These are phyloP conservation scores for Mortierella hygrophila DNA, from an alignment of 192 early-diverging fungal genomes.

Conservation along the genomic window DNA sequence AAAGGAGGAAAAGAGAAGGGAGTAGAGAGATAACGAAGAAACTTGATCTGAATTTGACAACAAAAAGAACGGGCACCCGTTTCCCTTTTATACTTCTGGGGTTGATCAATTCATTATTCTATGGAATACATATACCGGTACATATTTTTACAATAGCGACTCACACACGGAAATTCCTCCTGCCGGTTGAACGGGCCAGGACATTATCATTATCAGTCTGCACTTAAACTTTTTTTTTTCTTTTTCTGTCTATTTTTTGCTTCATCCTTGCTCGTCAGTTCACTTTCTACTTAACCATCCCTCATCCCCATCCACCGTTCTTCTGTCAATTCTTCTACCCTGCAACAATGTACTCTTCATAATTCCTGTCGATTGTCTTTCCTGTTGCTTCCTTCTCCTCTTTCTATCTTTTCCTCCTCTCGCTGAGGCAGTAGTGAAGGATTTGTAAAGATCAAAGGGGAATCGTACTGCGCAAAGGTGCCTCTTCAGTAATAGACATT, in stretches of 20 bases:
- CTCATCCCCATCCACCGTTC: too few relatives aligned
- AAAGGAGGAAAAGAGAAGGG: background rate
- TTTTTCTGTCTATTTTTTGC: background rate
- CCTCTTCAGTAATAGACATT: background rate
- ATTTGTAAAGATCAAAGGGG: background rate
- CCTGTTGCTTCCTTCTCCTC: background rate
- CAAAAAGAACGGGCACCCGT: background rate
- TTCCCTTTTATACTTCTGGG: background rate
- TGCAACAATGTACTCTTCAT: too few relatives aligned
- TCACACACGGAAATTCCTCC: background rate
- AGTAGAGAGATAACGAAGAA: background rate
- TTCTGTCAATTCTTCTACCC: background rate
- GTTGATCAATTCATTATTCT: too few relatives aligned
- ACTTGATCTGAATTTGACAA: background rate
- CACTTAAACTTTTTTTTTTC: background rate
- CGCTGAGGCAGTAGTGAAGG: background rate
- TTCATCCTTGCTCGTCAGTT: background rate
- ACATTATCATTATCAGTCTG: too few relatives aligned
- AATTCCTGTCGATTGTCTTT: background rate
- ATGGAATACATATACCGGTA: too few relatives aligned
- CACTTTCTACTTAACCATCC: too few relatives aligned
- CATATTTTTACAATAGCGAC: background rate
- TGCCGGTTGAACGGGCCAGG: background rate
- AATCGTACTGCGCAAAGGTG: background rate
- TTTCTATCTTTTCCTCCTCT: background rate